Evolutionary conservation across 805 yeast species (phyloP), one percentile per base, ranked within the genome.

Genomic region (Candida jianshihensis): DNA sequence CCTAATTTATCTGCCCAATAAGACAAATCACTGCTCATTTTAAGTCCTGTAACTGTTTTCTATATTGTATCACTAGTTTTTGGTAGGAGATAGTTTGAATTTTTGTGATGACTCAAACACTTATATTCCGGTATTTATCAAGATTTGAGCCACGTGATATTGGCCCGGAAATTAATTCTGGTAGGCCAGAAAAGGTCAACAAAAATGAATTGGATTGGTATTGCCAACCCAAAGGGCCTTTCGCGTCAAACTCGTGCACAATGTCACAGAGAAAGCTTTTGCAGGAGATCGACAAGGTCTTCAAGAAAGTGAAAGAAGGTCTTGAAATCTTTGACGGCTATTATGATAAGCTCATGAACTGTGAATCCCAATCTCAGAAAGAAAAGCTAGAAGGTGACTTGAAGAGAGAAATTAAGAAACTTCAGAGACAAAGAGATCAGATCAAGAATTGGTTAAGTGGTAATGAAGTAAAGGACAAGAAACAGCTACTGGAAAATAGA

Each of bases 391-490:
- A 92, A 58, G 73, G 78, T 42, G 98, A 90, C 57, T 68, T 90
- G 56, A 89, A 92, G 64, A 81, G 92, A 52, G 97, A 92, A 60
- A 89, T 92, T 61, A 90, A 92, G 61, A 90, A 88, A 60, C 70
- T 90, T 39, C 98, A 90, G 57, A 77, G 96, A 57, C 78, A 82
- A 49, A 74, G 97, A 56, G 98, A 90, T 60, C 97, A 88, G 64
- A 85, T 90, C 51, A 90, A 90, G 63, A 83, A 84, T 39, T 90
- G 98, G 98, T 64, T 88, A 56, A 77, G 90, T 30, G 89, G 90
- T 47, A 84, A 81, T 48, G 95, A 89, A 44, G 88, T 89, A 32
- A 88, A 94, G 57, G 95, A 90, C 51, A 92, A 87, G 56, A 84
- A 82, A 51, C 73, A 78, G 13, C 65, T 86, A 44, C 68, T 81